Evolutionary conservation across 2,329 filamentous ascomycete genomes (phyloP).

Genomic region (Botrytis sinoallii): DNA sequence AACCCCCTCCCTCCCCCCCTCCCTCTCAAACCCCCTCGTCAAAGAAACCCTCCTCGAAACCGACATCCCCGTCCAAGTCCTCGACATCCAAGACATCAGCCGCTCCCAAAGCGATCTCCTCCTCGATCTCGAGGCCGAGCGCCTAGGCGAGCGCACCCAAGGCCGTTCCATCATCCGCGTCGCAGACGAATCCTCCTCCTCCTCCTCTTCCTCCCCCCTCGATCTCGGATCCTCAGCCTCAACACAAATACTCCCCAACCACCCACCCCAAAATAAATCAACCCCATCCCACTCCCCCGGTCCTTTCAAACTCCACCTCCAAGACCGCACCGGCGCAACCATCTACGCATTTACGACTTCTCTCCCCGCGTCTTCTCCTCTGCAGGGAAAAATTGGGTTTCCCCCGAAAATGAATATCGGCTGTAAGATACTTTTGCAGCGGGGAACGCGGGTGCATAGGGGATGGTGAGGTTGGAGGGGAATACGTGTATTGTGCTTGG

Average conservation of each 20-base stretch:
- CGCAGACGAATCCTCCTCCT: conserved; percentile 43
- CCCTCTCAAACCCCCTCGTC: conserved; percentile 43
- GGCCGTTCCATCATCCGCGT: conserved; percentile 82
- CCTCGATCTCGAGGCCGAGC: conserved; percentile 71
- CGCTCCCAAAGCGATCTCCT: conserved; percentile 82
- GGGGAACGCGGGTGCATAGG: conserved; percentile 64
- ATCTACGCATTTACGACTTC: conserved; percentile 71
- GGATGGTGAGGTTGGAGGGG: conserved; percentile 74
- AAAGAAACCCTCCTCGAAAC: conserved; percentile 55
- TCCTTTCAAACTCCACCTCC: conserved; percentile 76
- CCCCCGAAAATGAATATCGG: conserved; percentile 68
- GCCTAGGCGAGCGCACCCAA: conserved; percentile 68
- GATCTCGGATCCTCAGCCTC: conserved; percentile 13
- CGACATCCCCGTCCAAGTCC: conserved; percentile 73
- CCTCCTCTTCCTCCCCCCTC: neutral
- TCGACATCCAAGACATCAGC: conserved; percentile 82
- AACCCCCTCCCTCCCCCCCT: conserved; percentile 53
- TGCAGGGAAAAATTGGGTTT: conserved; percentile 60
- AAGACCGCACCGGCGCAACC: conserved; percentile 70
- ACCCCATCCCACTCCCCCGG: conserved; percentile 36
- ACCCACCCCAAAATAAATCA: conserved; percentile 23
- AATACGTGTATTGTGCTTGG: conserved; percentile 69
- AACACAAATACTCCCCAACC: neutral
- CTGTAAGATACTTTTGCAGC: conserved; percentile 72
- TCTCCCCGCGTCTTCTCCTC: conserved; percentile 31